Evolutionary conservation across 1,284 basidiomycete species (phyloP), one percentile per base, ranked within the genome.

Genomic region (Apiotrichum sp.): DNA sequence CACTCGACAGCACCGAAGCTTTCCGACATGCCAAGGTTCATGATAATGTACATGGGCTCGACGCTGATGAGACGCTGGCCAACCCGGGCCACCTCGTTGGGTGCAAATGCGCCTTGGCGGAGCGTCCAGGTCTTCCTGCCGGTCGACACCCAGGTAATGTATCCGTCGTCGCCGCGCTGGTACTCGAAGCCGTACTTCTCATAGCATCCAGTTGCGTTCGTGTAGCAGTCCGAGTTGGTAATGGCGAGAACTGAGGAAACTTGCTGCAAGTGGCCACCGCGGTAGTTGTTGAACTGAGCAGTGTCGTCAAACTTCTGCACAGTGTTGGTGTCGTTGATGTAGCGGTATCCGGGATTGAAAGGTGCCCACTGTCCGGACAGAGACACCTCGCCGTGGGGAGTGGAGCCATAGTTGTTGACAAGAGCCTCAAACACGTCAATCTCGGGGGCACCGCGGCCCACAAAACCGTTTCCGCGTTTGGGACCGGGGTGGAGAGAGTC

Each of bases 221-320:
- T 77, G 64, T 89, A 89, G n/a, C 82, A 56, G 10, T 47, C 81
- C 3, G 42, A 47, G 14, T 61, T 77, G 54, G 81, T 87, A 46
- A 4, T 40, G 2, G 87, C 78, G 47, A 88, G 63, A 9, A 81
- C 84, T 3, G 86, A 88, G 22, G 86, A 69, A 29, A 87, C 86
- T 74, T 95, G 87, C 73, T 95, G 91, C 70, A 80, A 89, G 11
- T 78, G 69, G 32, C 86, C 86, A 29, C 91, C 92, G 52, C 80
- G 82, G 74, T 93, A 95, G 3, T 75, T 56, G 74, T 93, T 93
- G 65, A 79, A 81, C 54, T 85, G 76, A 1, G 82, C 80, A 22
- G 84, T 81, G 16, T 77, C 57, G 49, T 77, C 68, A 64, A 68
- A 71, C 9, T 64, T 60, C 4, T 54, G 49, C 22, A 52, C 60